Percentiles rank a stretch among this genome's conserved stretches.
phyloP scores from a whole-genome alignment of 2,329 filamentous ascomycete species.

The Colletotrichum caudatum region DNA sequence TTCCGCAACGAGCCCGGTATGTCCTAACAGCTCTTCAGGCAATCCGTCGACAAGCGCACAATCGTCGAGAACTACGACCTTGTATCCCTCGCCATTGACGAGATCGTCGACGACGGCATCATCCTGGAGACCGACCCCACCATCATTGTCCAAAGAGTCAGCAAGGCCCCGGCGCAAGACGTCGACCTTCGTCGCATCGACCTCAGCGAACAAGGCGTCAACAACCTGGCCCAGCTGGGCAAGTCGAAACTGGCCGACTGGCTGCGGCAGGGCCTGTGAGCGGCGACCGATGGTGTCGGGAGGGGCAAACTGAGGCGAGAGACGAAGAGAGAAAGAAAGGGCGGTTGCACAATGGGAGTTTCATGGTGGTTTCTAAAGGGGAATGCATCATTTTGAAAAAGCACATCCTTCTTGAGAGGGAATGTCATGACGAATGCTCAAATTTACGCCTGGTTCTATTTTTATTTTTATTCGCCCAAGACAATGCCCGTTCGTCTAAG shows the following conservation, averaged over 20 bases:
- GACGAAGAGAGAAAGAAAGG: slow-evolving; percentile 13
- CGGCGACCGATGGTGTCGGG: slow-evolving; percentile 15
- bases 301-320: slow-evolving; percentile 6
- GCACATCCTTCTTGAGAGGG: slow-evolving; percentile 30
- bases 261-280: slow-evolving; percentile 83
- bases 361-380: slow-evolving; percentile 41
- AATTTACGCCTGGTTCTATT: slow-evolving; percentile 43
- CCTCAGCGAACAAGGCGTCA: slow-evolving; percentile 92
- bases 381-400: slow-evolving; percentile 41
- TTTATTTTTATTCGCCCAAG: slow-evolving; percentile 12
- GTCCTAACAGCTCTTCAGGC: slow-evolving; percentile 63
- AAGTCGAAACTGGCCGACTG: slow-evolving; percentile 92
- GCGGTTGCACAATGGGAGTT: slow-evolving; percentile 38
- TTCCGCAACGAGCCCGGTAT: neutral
- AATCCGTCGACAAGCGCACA: slow-evolving; percentile 96
- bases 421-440: slow-evolving; percentile 40
- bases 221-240: slow-evolving; percentile 94
- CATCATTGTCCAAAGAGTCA: slow-evolving; percentile 91
- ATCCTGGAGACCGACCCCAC: slow-evolving; percentile 97
- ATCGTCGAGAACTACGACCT: slow-evolving; percentile 97
- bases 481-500: slow-evolving; percentile 51
- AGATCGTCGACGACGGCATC: slow-evolving; percentile 95
- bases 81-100: slow-evolving; percentile 92
- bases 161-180: slow-evolving; percentile 90
- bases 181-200: slow-evolving; percentile 94